Evolutionary conservation across 257 asterid genomes (phyloP).

Genomic region (Solanum medicagineum): DNA sequence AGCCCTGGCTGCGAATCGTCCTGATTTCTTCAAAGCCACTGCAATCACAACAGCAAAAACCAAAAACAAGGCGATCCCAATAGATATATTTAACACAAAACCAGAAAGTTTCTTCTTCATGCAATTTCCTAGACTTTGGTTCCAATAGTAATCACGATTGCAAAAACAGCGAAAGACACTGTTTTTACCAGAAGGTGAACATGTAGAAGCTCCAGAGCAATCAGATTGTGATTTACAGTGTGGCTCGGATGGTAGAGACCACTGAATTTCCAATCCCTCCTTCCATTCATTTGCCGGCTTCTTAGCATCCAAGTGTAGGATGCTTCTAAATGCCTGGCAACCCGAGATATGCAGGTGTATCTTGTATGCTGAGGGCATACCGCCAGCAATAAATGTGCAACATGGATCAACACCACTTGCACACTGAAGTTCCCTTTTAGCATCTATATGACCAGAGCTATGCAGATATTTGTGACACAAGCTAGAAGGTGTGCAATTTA

Average conservation of each 20-base stretch:
- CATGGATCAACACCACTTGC: conserved; percentile 23
- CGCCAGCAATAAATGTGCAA: conserved; percentile 35
- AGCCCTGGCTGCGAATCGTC: conserved; percentile 1
- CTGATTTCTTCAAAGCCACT: not conserved
- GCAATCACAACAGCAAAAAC: conserved; percentile 1
- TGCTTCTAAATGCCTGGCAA: conserved; percentile 31
- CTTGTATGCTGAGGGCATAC: conserved; percentile 38
- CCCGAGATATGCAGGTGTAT: conserved; percentile 30
- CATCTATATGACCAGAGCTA: conserved; percentile 22
- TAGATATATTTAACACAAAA: conserved; percentile 7
- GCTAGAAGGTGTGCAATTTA: conserved; percentile 30
- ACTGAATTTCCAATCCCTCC: conserved; percentile 33
- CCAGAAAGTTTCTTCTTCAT: conserved; percentile 1
- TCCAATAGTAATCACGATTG: conserved; percentile 16
- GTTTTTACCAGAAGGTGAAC: conserved; percentile 4
- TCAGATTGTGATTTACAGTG: conserved; percentile 22
- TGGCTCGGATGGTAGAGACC: conserved; percentile 37
- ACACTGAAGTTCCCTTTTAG: conserved; percentile 16
- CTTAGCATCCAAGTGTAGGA: conserved; percentile 20
- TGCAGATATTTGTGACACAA: conserved; percentile 31
- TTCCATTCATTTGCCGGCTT: conserved; percentile 26
- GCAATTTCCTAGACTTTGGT: conserved; percentile 11
- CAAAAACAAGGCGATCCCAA: conserved; percentile 7
- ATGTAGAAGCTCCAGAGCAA: conserved; percentile 20
- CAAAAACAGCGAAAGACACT: conserved; percentile 15